Base-by-base conservation (phyloP, 2,329 filamentous ascomycete genomes). In the Ceratocystis ficicola region DNA sequence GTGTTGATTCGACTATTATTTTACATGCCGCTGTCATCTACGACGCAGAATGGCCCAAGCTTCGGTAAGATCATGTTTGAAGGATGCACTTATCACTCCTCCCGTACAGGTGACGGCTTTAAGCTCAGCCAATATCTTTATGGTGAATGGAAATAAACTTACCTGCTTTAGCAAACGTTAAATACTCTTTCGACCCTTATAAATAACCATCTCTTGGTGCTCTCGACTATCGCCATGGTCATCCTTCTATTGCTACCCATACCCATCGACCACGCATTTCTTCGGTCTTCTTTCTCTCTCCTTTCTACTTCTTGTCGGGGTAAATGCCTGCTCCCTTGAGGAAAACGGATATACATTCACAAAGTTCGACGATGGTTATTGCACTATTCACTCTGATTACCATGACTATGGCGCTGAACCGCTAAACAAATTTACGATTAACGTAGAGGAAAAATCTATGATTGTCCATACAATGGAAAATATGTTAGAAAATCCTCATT, bases 331-430 rank as follows among this genome's bases (percentile, higher is more conserved):
- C 20, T 10, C 10, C 46, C 17, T 50, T 1, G 46, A 50, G 46
- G 0, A 22, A 0, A n/a, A 22, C 20, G n/a, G 46, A 22, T 50
- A 50, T 5, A 20, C 15, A 22, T 50, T 8, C 17, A 2, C 20
- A 3, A 22, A 50, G 7, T 10, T 2, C 17, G 7, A 1, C n/a
- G 0, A 0, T 20, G 17, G 32, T n/a, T 3, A 17, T 50, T n/a
- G 20, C 20, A 50, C 5, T 10, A 1, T n/a, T 8, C 2, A 7
- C 20, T 50, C 46, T 5, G 1, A 22, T 7, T 3, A 50, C 5
- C 7, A 50, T 17, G 1, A 20, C 1, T 0, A n/a, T 8, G 5
- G 20, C 46, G 3, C 5, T 8, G 1, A 22, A 6, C n/a, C 1
- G 6, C 46, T n/a, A 20, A 20, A 22, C 17, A 2, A 22, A 50